Conservation (phyloP, 306 rosid species). For the Vigna trinervia region DNA sequence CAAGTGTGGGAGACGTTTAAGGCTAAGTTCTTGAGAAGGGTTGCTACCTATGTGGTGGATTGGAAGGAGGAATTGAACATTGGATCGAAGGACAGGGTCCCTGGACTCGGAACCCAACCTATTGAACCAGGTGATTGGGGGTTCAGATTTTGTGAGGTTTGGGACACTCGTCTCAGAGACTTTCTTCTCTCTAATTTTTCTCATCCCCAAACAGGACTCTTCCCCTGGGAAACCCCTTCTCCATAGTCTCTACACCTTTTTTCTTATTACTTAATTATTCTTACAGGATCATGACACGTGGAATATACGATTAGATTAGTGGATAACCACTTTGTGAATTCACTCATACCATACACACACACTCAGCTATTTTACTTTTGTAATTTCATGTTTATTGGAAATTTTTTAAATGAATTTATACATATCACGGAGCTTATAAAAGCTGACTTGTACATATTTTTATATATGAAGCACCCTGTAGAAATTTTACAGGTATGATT, state of each 20-base stretch:
- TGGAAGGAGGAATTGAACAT: conserved; percentile 76
- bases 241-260: background rate
- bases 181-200: conserved; percentile 58
- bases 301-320: too few species aligned
- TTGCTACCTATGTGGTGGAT: conserved; percentile 85
- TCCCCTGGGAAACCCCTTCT: conserved; percentile 72
- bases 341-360: too few species aligned
- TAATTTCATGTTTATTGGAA: too few species aligned
- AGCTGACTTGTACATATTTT: too few species aligned
- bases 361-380: too few species aligned
- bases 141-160: conserved; percentile 71
- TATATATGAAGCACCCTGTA: too few species aligned
- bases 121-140: conserved; percentile 75
- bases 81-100: conserved; percentile 83
- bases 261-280: background rate
- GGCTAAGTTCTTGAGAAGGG: conserved; percentile 79
- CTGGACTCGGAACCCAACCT: conserved; percentile 80
- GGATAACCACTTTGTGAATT: too few species aligned
- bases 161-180: conserved; percentile 79
- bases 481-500: too few species aligned
- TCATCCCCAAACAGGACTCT: conserved; percentile 59
- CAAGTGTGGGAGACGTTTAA: conserved; percentile 84
- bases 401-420: too few species aligned
- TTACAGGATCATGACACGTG: background rate
- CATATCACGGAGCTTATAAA: too few species aligned